Evolutionary conservation across 352 stramenopile species (phyloP), one percentile per base, ranked within the genome.

Genomic region (Phytophthora sojae): DNA sequence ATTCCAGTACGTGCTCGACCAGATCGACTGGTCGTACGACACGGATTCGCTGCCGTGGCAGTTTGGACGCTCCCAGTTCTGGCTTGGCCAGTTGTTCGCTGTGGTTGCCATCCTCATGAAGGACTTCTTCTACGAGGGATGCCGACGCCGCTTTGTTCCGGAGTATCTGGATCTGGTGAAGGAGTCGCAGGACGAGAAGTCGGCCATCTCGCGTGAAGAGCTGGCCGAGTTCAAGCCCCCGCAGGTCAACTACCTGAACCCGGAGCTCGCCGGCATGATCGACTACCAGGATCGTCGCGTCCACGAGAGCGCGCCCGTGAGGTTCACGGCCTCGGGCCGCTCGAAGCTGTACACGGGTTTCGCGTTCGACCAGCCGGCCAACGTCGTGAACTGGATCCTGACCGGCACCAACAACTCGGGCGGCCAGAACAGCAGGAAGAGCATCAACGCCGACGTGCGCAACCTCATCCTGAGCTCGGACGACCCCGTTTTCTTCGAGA

Each of bases 401-500:
- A 82, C 25, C 44, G 75, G 64, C 29, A 82, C 74, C 6, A 77
- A 77, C 25, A 83, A 76, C 61, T 72, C 69, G 11, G 77, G 79
- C 21, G 75, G 70, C 5, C 68, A 72, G 26, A 76, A 80, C 29
- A 73, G 74, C 21, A 71, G 85, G 47, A 90, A 92, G 71, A 79
- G 72, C 30, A 79, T 92, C 35, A 93, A 92, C 57, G 65, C 79
- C 0, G 75, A 88, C 32, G 85, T 96, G 7, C 84, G 88, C 0
- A 73, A 93, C 51, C 37, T 65, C 29, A 94, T 96, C 50, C 55
- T 96, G 37, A 76, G 68, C 25, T 94, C 88, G 23, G 76, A 84
- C 29, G 89, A 95, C 58, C 83, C 89, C 0, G 88, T 95, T 0
- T 80, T 96, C 19, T 96, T 93, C 44, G 89, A 96, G 73, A 96